Evolutionary conservation across 1,284 basidiomycete species (phyloP), one percentile per base, ranked within the genome.

Genomic region (Pholiota adiposa): DNA sequence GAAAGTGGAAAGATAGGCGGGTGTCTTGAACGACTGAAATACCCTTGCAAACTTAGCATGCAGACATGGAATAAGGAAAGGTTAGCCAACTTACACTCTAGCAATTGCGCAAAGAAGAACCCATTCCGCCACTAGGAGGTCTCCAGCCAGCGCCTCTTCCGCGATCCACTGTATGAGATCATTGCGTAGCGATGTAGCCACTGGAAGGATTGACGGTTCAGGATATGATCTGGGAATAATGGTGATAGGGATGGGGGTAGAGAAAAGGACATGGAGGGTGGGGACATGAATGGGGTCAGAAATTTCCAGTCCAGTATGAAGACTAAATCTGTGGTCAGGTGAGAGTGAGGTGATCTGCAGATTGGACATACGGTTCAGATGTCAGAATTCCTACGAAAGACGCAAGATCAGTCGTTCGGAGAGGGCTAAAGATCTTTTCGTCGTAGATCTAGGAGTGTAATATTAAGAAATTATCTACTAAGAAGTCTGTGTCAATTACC

Each of bases 71-170:
- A 38, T 19, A 23, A 6, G 34, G 9, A 27, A 41, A 12, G 36
- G 4, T 36, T 27, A 34, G 51, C 52, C 23, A 21, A 52, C 88
- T 63, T 68, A 94, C 92, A 89, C 84, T 71, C 83, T 82, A 19
- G 88, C 82, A n/a, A 90, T 78, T 23, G 82, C 72, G 21, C 82
- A 77, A 14, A 95, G 76, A 6, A 96, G 74, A 2, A 92, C 75
- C 86, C 89, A 94, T 73, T 95, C 90, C 9, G 93, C 93, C 0
- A 88, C 89, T 33, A 85, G 76, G 27, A 63, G 68, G 69, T 94
- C 93, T 0, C 89, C 88, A 1, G 79, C 87, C 1, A 94, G 75
- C 5, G 80, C 84, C 63, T 89, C 84, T 19, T 81, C 72, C 0
- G 91, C 87, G 51, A 94, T 82, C 89, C 92, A 93, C 0, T 74